A percentile compares a stretch with the other conserved stretches of the same genome.
Conservation (phyloP, 768 basidiomycete genomes). For the Leucocoprinus leucothites region DNA sequence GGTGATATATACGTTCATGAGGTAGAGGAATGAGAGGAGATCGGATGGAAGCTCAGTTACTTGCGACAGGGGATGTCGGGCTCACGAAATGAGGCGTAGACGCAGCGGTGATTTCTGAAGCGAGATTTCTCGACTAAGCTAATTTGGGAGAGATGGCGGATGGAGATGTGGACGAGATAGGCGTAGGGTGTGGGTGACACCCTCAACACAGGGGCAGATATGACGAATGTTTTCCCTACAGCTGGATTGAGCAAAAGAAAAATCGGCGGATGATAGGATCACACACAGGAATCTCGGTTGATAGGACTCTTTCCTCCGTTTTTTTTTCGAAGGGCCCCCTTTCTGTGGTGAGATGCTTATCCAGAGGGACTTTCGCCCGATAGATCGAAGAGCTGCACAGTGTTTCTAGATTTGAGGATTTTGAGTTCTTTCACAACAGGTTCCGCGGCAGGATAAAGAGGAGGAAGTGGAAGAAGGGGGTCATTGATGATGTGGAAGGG, state of each 20-base stretch:
- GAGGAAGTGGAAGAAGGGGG: no score
- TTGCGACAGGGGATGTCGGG: background rate
- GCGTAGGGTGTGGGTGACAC: background rate
- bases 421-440: no score
- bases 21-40: background rate
- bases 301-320: no score
- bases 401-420: no score
- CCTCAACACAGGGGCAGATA: background rate
- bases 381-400: no score
- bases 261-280: no score
- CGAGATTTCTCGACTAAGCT: background rate
- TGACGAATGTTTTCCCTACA: slow-evolving; percentile 8
- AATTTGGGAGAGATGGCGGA: background rate
- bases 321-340: background rate
- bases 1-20: background rate
- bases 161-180: background rate
- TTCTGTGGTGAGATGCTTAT: no score
- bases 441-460: no score
- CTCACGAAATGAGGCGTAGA: background rate
- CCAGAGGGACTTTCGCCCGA: no score
- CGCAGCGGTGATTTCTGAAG: background rate
- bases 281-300: slow-evolving; percentile 5
- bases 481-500: no score
- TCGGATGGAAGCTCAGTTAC: background rate
- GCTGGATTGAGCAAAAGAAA: background rate